These are phyloP conservation scores for Beta vulgaris DNA, from an alignment of 148 eudicot species.

Conservation along the genomic window DNA sequence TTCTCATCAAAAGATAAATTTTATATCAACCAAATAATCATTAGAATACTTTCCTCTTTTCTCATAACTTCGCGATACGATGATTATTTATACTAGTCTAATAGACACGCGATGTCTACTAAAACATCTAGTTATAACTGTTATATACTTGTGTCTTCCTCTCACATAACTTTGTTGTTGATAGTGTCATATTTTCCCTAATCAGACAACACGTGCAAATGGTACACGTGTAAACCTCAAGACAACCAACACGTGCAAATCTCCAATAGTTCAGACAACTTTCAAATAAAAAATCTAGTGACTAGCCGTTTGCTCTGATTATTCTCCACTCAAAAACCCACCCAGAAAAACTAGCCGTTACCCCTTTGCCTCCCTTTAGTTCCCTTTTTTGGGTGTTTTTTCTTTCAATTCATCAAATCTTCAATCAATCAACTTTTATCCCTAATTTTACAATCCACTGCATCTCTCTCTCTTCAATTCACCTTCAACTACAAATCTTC, in stretches of 20 bases:
- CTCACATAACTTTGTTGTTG: too few relatives aligned
- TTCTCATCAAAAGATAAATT: too few relatives aligned
- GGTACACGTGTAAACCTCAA: too few relatives aligned
- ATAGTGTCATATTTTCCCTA: too few relatives aligned
- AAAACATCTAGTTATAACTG: too few relatives aligned
- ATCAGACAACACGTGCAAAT: too few relatives aligned
- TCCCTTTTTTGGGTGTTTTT: neutral
- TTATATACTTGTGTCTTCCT: too few relatives aligned
- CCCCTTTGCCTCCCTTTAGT: neutral
- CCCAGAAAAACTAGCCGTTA: constrained; percentile 36
- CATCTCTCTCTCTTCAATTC: neutral
- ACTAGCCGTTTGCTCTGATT: constrained; percentile 35
- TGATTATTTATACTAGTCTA: too few relatives aligned
- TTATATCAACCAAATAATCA: too few relatives aligned
- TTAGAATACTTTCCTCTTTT: too few relatives aligned
- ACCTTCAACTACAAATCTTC: neutral
- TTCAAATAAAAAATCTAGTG: constrained; percentile 7
- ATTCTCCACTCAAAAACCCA: neutral
- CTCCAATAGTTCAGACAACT: neutral
- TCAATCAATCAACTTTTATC: neutral
- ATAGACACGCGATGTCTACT: too few relatives aligned
- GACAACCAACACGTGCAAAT: constrained; percentile 2
- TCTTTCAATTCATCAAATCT: neutral
- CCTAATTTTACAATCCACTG: neutral
- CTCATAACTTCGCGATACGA: too few relatives aligned